A percentile compares a stretch with the other conserved stretches of the same genome.
phyloP scores from a whole-genome alignment of 495 filamentous ascomycete species.

The Lasiosphaeria hispida region DNA sequence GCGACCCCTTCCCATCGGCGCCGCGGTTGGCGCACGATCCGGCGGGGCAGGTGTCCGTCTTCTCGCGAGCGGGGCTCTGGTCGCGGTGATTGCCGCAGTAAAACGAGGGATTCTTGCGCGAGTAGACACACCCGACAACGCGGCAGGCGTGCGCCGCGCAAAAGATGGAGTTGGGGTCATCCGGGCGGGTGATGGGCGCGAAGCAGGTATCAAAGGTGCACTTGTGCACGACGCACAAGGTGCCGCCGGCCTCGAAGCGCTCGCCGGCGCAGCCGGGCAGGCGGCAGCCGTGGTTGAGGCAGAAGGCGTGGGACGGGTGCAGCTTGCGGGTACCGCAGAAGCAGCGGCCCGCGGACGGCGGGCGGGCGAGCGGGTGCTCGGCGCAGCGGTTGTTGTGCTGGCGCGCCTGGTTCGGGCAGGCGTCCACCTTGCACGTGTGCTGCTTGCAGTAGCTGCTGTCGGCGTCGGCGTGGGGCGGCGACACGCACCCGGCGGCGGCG shows the following conservation, averaged over 20 bases:
- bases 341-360: constrained; percentile 12
- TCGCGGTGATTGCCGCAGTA: constrained; percentile 7
- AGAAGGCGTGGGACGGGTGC: constrained; percentile 3
- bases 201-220: constrained; percentile 14
- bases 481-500: constrained; percentile 9
- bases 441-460: constrained; percentile 13
- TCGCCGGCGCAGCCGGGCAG: constrained; percentile 6
- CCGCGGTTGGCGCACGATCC: neutral
- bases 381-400: neutral
- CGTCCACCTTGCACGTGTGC: neutral
- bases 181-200: neutral
- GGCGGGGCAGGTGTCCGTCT: constrained; percentile 1
- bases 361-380: neutral
- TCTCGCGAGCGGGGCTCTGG: neutral
- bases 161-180: constrained; percentile 1
- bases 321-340: constrained; percentile 4
- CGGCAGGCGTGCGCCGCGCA: constrained; percentile 13
- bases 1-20: neutral
- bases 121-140: neutral
- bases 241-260: neutral
- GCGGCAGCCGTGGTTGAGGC: constrained; percentile 11
- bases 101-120: neutral
- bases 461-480: constrained; percentile 2
- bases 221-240: neutral
- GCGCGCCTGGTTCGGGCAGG: neutral